Conservation (phyloP, 2,329 filamentous ascomycete genomes). For the Ascochyta fabae region DNA sequence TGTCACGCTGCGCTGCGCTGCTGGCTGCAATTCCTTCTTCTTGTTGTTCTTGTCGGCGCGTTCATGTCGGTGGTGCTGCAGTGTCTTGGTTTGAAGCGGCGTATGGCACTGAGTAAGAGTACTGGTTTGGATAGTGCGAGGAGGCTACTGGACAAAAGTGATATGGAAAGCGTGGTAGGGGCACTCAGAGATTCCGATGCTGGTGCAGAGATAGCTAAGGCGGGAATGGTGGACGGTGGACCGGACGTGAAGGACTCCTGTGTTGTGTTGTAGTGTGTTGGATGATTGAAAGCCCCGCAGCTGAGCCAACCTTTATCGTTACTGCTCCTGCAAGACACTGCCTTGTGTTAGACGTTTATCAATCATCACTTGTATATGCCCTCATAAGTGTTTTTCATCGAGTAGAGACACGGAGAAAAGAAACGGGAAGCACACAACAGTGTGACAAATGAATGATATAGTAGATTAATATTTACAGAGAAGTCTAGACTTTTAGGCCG, state of each 20-base stretch:
- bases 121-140: background rate
- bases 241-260: constrained; percentile 33
- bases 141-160: background rate
- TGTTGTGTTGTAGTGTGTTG: constrained; percentile 21
- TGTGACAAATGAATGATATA: no score
- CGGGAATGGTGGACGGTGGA: background rate
- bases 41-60: background rate
- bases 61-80: background rate
- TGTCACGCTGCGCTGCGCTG: constrained; percentile 4
- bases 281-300: background rate
- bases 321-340: background rate
- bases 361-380: background rate
- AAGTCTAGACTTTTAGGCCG: constrained; percentile 10
- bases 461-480: constrained; percentile 16
- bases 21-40: background rate
- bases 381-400: no score
- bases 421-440: no score
- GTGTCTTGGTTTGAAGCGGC: background rate
- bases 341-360: background rate
- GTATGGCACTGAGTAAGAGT: background rate
- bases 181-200: background rate
- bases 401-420: no score
- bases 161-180: background rate
- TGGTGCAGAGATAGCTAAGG: background rate
- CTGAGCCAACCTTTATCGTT: background rate